Conservation (phyloP, 768 basidiomycete genomes). For the Amanita muscaria region DNA sequence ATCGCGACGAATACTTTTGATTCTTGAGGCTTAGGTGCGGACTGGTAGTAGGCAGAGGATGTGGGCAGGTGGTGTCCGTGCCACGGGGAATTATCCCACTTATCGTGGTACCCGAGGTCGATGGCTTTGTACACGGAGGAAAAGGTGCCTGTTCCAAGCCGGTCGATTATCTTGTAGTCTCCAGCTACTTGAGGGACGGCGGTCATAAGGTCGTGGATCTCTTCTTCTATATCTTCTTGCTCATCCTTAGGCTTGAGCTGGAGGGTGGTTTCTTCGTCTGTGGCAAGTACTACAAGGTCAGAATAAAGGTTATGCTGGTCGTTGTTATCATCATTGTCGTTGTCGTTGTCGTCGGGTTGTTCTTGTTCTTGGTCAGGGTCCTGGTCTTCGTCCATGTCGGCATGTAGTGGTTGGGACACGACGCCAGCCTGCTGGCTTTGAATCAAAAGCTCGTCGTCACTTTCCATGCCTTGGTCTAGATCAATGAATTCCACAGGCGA, state of each 20-base stretch:
- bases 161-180: slow-evolving; percentile 77
- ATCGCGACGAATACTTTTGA: slow-evolving; percentile 78
- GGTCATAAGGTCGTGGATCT: slow-evolving; percentile 64
- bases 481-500: slow-evolving; percentile 27
- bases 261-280: slow-evolving; percentile 57
- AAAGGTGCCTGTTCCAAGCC: slow-evolving; percentile 95
- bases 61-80: slow-evolving; percentile 51
- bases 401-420: slow-evolving; percentile 8
- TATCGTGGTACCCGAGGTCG: slow-evolving; percentile 65
- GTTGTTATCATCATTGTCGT: slow-evolving; percentile 19
- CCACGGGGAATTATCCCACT: slow-evolving; percentile 74
- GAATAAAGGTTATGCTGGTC: slow-evolving; percentile 22
- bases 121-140: slow-evolving; percentile 98
- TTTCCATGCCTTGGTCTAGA: slow-evolving; percentile 41
- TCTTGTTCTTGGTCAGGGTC: too few species aligned
- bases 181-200: slow-evolving; percentile 56
- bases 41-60: slow-evolving; percentile 63
- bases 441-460: slow-evolving; percentile 34
- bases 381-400: slow-evolving; percentile 12
- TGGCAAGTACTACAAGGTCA: slow-evolving; percentile 27
- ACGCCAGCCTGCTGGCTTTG: slow-evolving; percentile 1
- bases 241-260: slow-evolving; percentile 54
- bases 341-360: slow-evolving; percentile 25
- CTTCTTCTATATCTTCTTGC: slow-evolving; percentile 60
- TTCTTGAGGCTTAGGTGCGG: slow-evolving; percentile 28